Percentiles rank a stretch among this genome's conserved stretches.
These are phyloP conservation scores for Viola odorata DNA, from an alignment of 345 rosid species.

Conservation along the genomic window DNA sequence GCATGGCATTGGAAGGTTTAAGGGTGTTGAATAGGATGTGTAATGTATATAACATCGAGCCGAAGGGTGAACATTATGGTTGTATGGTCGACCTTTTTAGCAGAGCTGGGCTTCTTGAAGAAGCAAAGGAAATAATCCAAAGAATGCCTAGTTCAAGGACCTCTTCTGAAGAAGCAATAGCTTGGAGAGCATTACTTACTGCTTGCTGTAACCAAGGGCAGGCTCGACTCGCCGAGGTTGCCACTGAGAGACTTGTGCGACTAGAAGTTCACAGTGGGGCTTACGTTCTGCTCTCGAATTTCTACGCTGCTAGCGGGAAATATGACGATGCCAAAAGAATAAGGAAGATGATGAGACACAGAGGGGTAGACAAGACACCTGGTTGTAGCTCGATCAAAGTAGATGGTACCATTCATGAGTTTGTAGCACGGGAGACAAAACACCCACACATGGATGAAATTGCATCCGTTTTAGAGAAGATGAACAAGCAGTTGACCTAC, in stretches of 20 bases:
- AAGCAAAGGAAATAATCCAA: slow-evolving; percentile 22
- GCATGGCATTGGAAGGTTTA: slow-evolving; percentile 29
- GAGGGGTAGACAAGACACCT: slow-evolving; percentile 20
- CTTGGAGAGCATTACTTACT: slow-evolving; percentile 37
- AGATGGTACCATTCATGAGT: slow-evolving; percentile 17
- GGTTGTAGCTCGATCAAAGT: slow-evolving; percentile 26
- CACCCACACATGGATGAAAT: slow-evolving; percentile 13
- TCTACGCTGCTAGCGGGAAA: slow-evolving; percentile 26
- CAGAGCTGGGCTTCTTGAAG: slow-evolving; percentile 27
- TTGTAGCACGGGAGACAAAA: slow-evolving; percentile 19
- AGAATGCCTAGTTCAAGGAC: slow-evolving; percentile 16
- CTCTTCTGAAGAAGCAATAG: slow-evolving; percentile 31
- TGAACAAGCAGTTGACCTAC: slow-evolving; percentile 4
- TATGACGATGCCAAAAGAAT: slow-evolving; percentile 29
- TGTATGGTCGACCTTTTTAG: slow-evolving; percentile 29
- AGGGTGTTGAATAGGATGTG: slow-evolving; percentile 25
- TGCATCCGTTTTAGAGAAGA: slow-evolving; percentile 11
- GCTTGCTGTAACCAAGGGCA: slow-evolving; percentile 23
- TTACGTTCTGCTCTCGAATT: slow-evolving; percentile 28
- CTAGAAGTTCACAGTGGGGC: slow-evolving; percentile 33
- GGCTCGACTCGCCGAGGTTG: slow-evolving; percentile 24
- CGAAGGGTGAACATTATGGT: slow-evolving; percentile 31
- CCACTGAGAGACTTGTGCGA: slow-evolving; percentile 29
- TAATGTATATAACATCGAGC: slow-evolving; percentile 21
- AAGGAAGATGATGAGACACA: slow-evolving; percentile 28